Evolutionary conservation across 2,329 filamentous ascomycete genomes (phyloP).

Genomic region (Verticillium dahliae): DNA sequence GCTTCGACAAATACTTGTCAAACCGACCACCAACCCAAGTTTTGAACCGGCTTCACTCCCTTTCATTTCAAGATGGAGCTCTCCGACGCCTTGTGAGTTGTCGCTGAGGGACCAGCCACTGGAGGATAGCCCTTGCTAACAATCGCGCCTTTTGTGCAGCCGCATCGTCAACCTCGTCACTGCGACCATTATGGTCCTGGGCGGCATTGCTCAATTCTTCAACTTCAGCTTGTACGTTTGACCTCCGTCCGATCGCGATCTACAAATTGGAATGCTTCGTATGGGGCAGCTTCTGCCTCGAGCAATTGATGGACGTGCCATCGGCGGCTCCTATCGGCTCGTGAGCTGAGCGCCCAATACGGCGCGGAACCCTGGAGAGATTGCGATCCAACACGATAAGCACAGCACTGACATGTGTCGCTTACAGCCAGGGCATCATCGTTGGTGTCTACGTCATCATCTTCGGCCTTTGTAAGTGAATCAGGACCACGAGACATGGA

Average conservation of each 20-base stretch:
- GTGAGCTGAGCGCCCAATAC: neutral
- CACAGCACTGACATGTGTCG: neutral
- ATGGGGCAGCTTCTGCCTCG: neutral
- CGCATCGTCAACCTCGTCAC: conserved; percentile 91
- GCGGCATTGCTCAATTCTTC: conserved; percentile 72
- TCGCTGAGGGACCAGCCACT: neutral
- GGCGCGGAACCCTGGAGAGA: neutral
- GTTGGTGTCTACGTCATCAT: conserved; percentile 82
- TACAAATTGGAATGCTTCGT: neutral
- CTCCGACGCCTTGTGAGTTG: conserved; percentile 81
- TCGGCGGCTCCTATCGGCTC: neutral
- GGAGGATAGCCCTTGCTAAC: neutral
- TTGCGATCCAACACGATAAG: neutral
- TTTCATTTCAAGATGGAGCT: conserved; percentile 65
- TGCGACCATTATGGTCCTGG: conserved; percentile 80
- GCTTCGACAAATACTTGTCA: neutral
- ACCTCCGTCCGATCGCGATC: neutral
- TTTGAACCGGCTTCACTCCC: neutral
- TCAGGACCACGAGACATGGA: too few species aligned
- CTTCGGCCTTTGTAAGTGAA: conserved; percentile 71
- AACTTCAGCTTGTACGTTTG: conserved; percentile 48
- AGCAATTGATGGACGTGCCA: neutral
- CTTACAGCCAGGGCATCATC: conserved; percentile 61
- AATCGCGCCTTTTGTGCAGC: conserved; percentile 39
- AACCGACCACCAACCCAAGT: neutral